phyloP scores from a whole-genome alignment of 2,329 filamentous ascomycete genomes.

The Stylonectria norvegica region DNA sequence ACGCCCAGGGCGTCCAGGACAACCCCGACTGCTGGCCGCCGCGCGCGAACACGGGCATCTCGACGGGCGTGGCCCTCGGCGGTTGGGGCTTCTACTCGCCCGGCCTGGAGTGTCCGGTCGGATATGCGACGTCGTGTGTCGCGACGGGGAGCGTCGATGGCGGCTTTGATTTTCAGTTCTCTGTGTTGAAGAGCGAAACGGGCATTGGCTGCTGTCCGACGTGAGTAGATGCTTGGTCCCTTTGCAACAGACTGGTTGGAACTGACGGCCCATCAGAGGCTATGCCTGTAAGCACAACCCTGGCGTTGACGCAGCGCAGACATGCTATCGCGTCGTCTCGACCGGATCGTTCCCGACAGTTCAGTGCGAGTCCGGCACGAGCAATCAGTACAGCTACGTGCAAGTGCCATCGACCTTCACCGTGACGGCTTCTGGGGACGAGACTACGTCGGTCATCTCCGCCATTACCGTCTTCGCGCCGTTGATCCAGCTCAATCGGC shows the following conservation, averaged over 20 bases:
- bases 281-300: constrained; percentile 4
- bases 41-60: constrained; percentile 8
- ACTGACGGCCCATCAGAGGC: constrained; percentile 1
- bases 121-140: constrained; percentile 32
- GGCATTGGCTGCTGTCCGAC: constrained; percentile 33
- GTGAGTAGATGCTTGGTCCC: constrained; percentile 21
- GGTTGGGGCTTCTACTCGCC: constrained; percentile 38
- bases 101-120: constrained; percentile 30
- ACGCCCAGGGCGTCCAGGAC: constrained; percentile 19
- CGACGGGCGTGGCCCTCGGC: constrained; percentile 17
- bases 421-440: constrained; percentile 3
- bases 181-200: constrained; percentile 27
- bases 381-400: constrained; percentile 13
- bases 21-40: constrained; percentile 30
- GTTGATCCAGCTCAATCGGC: constrained; percentile 30
- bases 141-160: constrained; percentile 23
- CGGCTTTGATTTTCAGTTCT: constrained; percentile 27
- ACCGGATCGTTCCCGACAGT: constrained; percentile 19
- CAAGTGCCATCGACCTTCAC: constrained; percentile 11
- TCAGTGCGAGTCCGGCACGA: constrained; percentile 18
- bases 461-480: constrained; percentile 24
- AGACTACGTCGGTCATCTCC: constrained; percentile 1
- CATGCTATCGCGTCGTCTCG: constrained; percentile 8
- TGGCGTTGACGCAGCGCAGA: constrained; percentile 5
- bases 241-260: too few species aligned